These are phyloP conservation scores for Gentiana dahurica DNA, from an alignment of 257 asterid species.

Conservation along the genomic window DNA sequence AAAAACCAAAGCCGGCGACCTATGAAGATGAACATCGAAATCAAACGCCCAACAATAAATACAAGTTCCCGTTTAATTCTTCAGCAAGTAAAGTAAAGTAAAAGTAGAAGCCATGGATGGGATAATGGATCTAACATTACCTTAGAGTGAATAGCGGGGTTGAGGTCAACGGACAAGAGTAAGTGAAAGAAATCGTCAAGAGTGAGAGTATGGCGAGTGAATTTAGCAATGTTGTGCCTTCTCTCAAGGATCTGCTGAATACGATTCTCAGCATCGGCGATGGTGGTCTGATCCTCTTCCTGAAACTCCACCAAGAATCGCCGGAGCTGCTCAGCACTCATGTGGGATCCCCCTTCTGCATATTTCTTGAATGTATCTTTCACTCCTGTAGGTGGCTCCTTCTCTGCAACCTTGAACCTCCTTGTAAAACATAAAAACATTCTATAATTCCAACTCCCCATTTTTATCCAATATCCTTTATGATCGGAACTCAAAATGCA, in stretches of 20 bases:
- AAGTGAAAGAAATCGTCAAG: conserved; percentile 57
- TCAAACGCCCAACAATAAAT: too few species aligned
- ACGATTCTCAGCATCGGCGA: conserved; percentile 21
- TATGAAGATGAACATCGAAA: too few species aligned
- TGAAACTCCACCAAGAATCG: conserved; percentile 31
- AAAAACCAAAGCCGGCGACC: not conserved
- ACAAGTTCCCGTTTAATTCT: too few species aligned
- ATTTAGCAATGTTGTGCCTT: conserved; percentile 25
- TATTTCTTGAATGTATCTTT: conserved; percentile 28
- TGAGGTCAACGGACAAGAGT: conserved; percentile 54
- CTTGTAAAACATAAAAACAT: conserved; percentile 24
- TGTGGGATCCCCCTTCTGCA: conserved; percentile 45
- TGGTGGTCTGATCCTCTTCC: conserved; percentile 16
- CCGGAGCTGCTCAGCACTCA: conserved; percentile 32
- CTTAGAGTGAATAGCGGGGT: conserved; percentile 45
- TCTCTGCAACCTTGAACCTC: conserved; percentile 19
- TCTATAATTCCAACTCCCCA: conserved; percentile 24
- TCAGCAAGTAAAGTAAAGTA: too few species aligned
- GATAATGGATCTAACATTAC: conserved; percentile 11
- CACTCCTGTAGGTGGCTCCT: conserved; percentile 23
- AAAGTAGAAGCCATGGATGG: too few species aligned
- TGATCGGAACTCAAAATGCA: too few species aligned
- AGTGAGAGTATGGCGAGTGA: conserved; percentile 16
- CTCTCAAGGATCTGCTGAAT: conserved; percentile 51
- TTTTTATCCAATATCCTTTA: not conserved